Evolutionary conservation across 306 rosid species (phyloP).

Genomic region (Quercus rubra): DNA sequence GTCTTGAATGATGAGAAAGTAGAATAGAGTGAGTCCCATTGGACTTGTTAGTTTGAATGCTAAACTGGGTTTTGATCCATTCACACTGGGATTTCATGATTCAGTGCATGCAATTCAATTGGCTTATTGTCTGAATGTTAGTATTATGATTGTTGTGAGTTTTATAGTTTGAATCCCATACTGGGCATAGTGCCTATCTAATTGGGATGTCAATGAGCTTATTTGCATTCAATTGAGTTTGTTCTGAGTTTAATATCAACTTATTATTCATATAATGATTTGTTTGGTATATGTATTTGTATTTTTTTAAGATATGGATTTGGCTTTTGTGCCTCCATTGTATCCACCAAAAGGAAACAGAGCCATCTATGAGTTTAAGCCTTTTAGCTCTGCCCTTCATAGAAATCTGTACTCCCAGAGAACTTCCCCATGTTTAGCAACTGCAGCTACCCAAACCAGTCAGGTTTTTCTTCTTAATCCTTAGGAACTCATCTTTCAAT

Average conservation of each 20-base stretch:
- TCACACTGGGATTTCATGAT: not conserved
- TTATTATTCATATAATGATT: not conserved
- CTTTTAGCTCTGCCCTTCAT: slow-evolving; percentile 7
- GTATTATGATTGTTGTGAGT: not conserved
- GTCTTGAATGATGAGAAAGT: too few relatives aligned
- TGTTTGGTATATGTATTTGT: not conserved
- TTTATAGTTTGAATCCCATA: not conserved
- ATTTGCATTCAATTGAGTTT: not conserved
- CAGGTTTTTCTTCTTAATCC: slow-evolving; percentile 31
- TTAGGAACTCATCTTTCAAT: not conserved
- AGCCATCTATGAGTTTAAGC: slow-evolving; percentile 19
- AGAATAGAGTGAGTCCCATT: not conserved
- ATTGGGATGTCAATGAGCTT: not conserved
- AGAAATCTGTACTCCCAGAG: slow-evolving; percentile 21
- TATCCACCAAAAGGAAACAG: slow-evolving; percentile 23
- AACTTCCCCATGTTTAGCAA: slow-evolving; percentile 22
- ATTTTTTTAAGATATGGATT: slow-evolving; percentile 28
- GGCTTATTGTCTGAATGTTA: not conserved
- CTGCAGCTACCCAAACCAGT: slow-evolving; percentile 27
- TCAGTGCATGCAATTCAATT: not conserved
- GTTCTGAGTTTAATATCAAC: not conserved
- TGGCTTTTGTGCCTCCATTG: slow-evolving; percentile 31
- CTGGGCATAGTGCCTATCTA: not conserved
- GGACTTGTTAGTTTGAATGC: not conserved
- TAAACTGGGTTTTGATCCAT: not conserved